Conservation (phyloP, 2,329 filamentous ascomycete species). For the Dryadomyces quercus-mongolicae region DNA sequence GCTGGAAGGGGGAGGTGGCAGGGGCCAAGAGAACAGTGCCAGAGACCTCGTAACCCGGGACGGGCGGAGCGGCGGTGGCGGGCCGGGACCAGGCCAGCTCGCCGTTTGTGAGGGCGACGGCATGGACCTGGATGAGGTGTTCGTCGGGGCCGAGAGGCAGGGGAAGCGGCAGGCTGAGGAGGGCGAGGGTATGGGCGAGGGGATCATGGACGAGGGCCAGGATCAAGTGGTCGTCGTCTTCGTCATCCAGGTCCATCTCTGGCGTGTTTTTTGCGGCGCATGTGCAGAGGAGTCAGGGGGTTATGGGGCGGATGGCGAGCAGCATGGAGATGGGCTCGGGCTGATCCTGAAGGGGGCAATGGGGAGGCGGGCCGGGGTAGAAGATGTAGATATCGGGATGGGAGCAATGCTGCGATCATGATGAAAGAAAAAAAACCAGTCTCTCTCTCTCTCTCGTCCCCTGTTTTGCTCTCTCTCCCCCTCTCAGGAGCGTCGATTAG, state of each 20-base stretch:
- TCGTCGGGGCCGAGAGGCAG: slow-evolving; percentile 10
- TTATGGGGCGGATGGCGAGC: too few species aligned
- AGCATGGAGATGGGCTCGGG: background rate
- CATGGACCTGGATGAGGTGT: slow-evolving; percentile 18
- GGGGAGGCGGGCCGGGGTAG: too few species aligned
- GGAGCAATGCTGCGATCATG: too few species aligned
- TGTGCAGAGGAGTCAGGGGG: background rate
- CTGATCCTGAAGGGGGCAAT: too few species aligned
- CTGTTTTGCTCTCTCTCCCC: too few species aligned
- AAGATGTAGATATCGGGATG: too few species aligned
- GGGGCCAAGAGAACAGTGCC: slow-evolving; percentile 17
- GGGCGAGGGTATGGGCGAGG: slow-evolving; percentile 1
- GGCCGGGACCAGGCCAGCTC: slow-evolving; percentile 16
- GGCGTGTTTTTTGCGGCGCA: background rate
- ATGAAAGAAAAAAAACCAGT: too few species aligned
- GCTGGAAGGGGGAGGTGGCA: slow-evolving; percentile 14
- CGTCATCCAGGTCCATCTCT: background rate
- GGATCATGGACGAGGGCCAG: slow-evolving; percentile 7
- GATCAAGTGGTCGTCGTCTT: slow-evolving; percentile 4
- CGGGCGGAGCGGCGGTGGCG: slow-evolving; percentile 2
- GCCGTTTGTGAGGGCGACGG: slow-evolving; percentile 18
- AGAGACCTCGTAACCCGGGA: slow-evolving; percentile 19
- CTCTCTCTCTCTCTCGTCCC: too few species aligned
- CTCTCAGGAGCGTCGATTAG: too few species aligned
- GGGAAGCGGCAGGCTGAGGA: slow-evolving; percentile 9